A percentile compares a stretch with the other conserved stretches of the same genome.
Conservation (phyloP, 148 eudicot genomes). For the Silene latifolia region DNA sequence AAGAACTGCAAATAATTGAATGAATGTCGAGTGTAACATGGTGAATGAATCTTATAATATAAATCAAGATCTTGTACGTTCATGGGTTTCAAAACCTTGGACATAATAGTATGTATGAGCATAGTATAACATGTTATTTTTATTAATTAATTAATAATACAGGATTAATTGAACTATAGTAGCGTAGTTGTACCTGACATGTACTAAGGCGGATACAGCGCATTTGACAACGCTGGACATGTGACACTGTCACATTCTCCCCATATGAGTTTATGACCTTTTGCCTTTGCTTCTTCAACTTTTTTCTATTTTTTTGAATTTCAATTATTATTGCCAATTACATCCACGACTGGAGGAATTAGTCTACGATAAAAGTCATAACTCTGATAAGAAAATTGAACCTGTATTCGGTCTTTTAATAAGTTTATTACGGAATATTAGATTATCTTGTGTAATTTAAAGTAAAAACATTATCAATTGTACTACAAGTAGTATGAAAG, state of each 20-base stretch:
- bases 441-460: no score
- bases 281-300: neutral
- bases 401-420: no score
- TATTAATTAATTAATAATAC: neutral
- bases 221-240: slow-evolving; percentile 7
- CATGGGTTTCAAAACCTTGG: neutral
- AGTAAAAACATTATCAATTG: no score
- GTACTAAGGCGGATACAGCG: slow-evolving; percentile 8
- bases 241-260: slow-evolving; percentile 6
- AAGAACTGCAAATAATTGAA: slow-evolving; percentile 8
- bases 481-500: no score
- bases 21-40: neutral
- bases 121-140: neutral
- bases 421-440: no score
- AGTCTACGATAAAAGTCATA: no score
- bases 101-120: neutral
- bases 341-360: neutral
- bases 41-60: neutral
- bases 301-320: neutral
- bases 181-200: neutral
- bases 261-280: neutral
- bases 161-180: neutral
- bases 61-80: slow-evolving; percentile 3
- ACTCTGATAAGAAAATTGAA: no score
- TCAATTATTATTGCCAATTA: neutral